phyloP scores from a whole-genome alignment of 164 flowering plant species.

The Macadamia tetraphylla region DNA sequence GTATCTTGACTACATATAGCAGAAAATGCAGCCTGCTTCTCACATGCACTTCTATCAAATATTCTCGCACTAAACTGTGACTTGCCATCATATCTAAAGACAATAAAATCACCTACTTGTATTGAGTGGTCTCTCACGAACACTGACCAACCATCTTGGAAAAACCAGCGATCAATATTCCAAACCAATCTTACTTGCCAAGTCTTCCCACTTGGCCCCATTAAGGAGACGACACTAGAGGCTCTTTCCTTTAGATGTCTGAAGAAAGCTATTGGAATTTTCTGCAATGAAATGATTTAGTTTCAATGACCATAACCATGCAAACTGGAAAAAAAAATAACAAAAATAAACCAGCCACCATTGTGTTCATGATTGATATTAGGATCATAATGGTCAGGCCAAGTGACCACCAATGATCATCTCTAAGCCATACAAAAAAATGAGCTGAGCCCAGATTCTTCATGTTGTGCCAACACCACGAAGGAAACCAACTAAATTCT shows the following conservation, averaged over 20 bases:
- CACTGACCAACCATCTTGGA: conserved; percentile 46
- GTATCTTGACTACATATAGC: too few relatives aligned
- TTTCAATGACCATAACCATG: too few relatives aligned
- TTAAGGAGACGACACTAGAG: conserved; percentile 31
- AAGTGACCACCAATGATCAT: too few relatives aligned
- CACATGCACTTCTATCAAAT: conserved; percentile 53
- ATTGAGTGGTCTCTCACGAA: conserved; percentile 47
- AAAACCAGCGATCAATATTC: conserved; percentile 24
- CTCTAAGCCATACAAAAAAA: too few relatives aligned
- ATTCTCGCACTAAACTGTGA: conserved; percentile 45
- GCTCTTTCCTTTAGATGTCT: conserved; percentile 3
- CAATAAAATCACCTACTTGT: conserved; percentile 46
- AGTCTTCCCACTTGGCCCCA: conserved; percentile 46
- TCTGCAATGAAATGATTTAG: neutral
- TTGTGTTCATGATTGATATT: too few relatives aligned
- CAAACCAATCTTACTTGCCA: conserved; percentile 41
- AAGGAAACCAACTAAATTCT: too few relatives aligned
- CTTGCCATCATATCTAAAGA: conserved; percentile 60
- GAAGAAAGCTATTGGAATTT: conserved; percentile 1
- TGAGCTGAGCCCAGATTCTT: too few relatives aligned
- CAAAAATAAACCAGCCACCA: too few relatives aligned
- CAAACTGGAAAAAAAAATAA: too few relatives aligned
- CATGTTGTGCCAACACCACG: too few relatives aligned
- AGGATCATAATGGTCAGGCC: too few relatives aligned
- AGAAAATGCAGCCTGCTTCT: conserved; percentile 32